Conservation (phyloP, 139 green algal genomes). For the Asterochloris sp. region DNA sequence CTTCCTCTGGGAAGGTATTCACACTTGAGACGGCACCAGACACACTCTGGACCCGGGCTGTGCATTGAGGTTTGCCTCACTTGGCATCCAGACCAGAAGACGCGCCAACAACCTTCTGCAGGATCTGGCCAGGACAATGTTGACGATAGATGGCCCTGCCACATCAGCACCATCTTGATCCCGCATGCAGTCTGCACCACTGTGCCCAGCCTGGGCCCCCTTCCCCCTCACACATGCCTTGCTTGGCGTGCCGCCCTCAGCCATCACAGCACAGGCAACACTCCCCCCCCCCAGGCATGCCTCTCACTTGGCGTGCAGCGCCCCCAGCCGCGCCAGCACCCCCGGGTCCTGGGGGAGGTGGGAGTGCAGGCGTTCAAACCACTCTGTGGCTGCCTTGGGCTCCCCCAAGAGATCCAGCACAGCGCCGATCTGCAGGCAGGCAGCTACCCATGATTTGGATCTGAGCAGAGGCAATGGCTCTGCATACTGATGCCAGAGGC, state of each 20-base stretch:
- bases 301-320: constrained; percentile 56
- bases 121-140: no score
- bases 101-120: no score
- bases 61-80: no score
- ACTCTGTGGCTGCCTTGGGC: constrained; percentile 61
- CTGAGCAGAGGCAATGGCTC: no score
- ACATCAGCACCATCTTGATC: no score
- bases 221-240: not conserved
- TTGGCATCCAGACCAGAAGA: no score
- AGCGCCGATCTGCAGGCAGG: constrained; percentile 46
- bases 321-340: constrained; percentile 67
- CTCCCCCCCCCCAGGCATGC: no score
- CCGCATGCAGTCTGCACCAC: not conserved
- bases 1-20: no score
- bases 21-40: no score
- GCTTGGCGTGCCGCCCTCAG: not conserved
- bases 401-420: constrained; percentile 64
- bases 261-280: not conserved
- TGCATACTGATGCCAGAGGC: no score
- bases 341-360: constrained; percentile 73
- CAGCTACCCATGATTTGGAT: not conserved
- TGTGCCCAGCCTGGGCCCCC: not conserved
- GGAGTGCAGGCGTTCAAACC: constrained; percentile 73
- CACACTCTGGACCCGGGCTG: no score
- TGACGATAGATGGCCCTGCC: no score